Evolutionary conservation across 306 rosid genomes (phyloP), one percentile per base, ranked within the genome.

Genomic region (Quercus dentata): DNA sequence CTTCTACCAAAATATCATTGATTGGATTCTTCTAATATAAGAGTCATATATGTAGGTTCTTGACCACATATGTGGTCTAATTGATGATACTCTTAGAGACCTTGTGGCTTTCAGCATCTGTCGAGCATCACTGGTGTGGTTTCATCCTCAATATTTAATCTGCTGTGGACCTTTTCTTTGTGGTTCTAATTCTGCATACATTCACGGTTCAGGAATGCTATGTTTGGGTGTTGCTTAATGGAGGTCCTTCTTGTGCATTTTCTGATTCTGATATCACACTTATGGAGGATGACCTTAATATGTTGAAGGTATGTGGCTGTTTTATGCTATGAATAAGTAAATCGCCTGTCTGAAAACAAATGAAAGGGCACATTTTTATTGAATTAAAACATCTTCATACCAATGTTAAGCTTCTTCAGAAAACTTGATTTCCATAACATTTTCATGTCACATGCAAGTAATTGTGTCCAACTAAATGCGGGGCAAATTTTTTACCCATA

Each of bases 191-290:
- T 56, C 56, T 74, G 69, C 62, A 64, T 35, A 7, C 19, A 70
- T 73, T 59, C 76, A 41, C 49, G 79, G 51, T 82, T 62, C 84
- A 88, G 92, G 92, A 88, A 84, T 90, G 84, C 67, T 86, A 83
- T 74, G 82, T 63, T 30, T 86, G 90, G 90, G 90, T 86, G 74
- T 72, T 88, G 80, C 90, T 88, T 67, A 85, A 86, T 75, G 90
- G 92, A 68, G 92, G 92, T 76, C 92, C 92, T 74, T 88, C 86
- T 73, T 88, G 92, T 65, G 86, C 84, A 72, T 88, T 84, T 82
- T 82, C 84, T 54, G 85, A 79, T 86, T 78, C 88, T 41, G 88
- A 88, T 67, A 74, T 86, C 71, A 57, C 18, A 65, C 64, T 82
- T 13, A 68, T 88, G 82, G 78, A 76, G 69, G 88, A 86, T 64